Evolutionary conservation across 345 rosid genomes (phyloP), one percentile per base, ranked within the genome.

Genomic region (Durio zibethinus): DNA sequence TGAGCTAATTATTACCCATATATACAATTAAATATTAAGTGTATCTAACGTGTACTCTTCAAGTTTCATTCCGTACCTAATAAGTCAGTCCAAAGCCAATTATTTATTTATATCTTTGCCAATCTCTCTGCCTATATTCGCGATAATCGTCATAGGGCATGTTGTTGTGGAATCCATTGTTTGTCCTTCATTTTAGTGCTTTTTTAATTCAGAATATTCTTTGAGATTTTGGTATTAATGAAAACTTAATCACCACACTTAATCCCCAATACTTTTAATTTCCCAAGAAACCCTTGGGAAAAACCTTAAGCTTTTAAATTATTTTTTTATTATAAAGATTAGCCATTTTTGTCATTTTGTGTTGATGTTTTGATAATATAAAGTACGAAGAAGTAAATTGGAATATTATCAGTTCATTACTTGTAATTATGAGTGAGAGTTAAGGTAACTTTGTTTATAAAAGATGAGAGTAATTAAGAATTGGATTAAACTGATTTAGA

Each of bases 31-130:
- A 27, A 57, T 50, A 50, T 38, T 43, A 43, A 43, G 48, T 2
- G 43, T 2, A 67, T n/a, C n/a, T 23, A 23, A 5, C 52, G 10
- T 67, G 59, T 50, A 25, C 40, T 27, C 53, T 29, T 38, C 18
- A 72, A 62, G 31, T 38, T 74, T 18, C 15, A 35, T 61, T 80
- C 77, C 83, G 68, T 76, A 70, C 67, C 50, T 52, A 25, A 7
- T 62, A 53, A 36, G 11, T 54, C n/a, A 50, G 18, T 50, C 54
- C 54, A 50, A 64, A 36, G 42, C 42, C 47, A 66, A 5, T 52
- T 21, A n/a, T 76, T 23, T 8, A 10, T 29, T 45, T 57, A 25
- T 25, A 10, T 52, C 16, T 15, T 53, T 73, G 16, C 23, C 42
- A 18, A 23, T 48, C 65, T 0, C 52, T 31, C 11, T 68, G 74